phyloP scores from a whole-genome alignment of 1,284 basidiomycete species.

The Leccinum subfulvum region DNA sequence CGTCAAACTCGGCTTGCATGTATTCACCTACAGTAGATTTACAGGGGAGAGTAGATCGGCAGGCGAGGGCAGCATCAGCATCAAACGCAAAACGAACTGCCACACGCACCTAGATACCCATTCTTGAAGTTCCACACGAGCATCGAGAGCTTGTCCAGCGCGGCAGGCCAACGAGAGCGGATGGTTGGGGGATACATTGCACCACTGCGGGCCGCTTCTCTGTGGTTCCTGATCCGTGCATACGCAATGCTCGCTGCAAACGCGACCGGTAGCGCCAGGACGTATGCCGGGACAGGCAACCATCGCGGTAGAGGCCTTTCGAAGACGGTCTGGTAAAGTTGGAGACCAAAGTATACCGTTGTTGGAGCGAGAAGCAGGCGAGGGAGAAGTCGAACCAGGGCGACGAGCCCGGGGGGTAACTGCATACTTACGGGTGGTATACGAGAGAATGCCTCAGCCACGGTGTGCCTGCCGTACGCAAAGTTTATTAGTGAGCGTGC shows the following conservation, averaged over 20 bases:
- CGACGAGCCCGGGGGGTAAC: slow-evolving; percentile 33
- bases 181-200: slow-evolving; percentile 33
- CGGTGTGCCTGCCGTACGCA: too few relatives aligned
- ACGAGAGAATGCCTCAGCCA: too few relatives aligned
- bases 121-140: slow-evolving; percentile 29
- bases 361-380: slow-evolving; percentile 22
- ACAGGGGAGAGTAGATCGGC: not conserved
- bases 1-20: slow-evolving; percentile 17
- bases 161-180: slow-evolving; percentile 32
- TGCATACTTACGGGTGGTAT: slow-evolving; percentile 4
- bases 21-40: slow-evolving; percentile 26
- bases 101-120: slow-evolving; percentile 33
- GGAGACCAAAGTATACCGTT: slow-evolving; percentile 15
- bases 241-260: slow-evolving; percentile 25
- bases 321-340: slow-evolving; percentile 6
- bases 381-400: slow-evolving; percentile 27
- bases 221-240: slow-evolving; percentile 21
- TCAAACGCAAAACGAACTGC: not conserved
- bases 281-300: slow-evolving; percentile 18
- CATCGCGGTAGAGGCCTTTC: slow-evolving; percentile 14
- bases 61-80: not conserved
- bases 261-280: slow-evolving; percentile 31
- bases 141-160: slow-evolving; percentile 30
- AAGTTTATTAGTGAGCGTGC: too few relatives aligned
- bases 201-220: slow-evolving; percentile 32